These are phyloP conservation scores for Phylloporus rhodoxanthus DNA, from an alignment of 768 basidiomycete genomes.

Conservation along the genomic window DNA sequence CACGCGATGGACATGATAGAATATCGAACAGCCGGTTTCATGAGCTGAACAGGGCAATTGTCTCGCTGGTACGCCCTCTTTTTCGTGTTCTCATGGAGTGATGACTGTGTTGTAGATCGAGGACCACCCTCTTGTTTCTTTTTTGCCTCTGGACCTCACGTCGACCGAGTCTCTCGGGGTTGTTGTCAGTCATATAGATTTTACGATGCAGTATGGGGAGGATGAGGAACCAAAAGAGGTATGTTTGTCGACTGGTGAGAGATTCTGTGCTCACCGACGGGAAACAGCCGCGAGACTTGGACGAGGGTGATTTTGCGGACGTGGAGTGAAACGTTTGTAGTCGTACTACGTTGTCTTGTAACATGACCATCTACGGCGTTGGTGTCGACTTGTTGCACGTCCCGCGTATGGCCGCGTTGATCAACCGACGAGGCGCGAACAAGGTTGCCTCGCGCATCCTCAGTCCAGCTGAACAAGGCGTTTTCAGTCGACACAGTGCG, in stretches of 20 bases:
- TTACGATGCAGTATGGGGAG: conserved; percentile 98
- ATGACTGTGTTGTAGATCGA: conserved; percentile 62
- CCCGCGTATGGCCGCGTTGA: conserved; percentile 54
- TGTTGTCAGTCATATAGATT: conserved; percentile 93
- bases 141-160: conserved; percentile 89
- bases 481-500: conserved; percentile 22
- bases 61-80: conserved; percentile 65
- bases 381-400: conserved; percentile 72
- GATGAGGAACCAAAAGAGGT: conserved; percentile 97
- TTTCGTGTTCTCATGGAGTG: neutral
- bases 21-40: conserved; percentile 74
- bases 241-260: conserved; percentile 14
- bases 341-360: neutral
- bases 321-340: conserved; percentile 41
- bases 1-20: conserved; percentile 43
- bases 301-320: conserved; percentile 85
- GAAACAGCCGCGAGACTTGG: conserved; percentile 80
- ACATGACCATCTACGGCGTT: conserved; percentile 64
- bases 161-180: conserved; percentile 84
- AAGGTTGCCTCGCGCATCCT: conserved; percentile 61
- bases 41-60: conserved; percentile 89
- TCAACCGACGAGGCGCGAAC: conserved; percentile 41
- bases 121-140: conserved; percentile 96
- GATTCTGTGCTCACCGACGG: conserved; percentile 9
- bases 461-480: conserved; percentile 39